Conservation (phyloP, 2,329 filamentous ascomycete species). For the Neoarthrinium moseri region DNA sequence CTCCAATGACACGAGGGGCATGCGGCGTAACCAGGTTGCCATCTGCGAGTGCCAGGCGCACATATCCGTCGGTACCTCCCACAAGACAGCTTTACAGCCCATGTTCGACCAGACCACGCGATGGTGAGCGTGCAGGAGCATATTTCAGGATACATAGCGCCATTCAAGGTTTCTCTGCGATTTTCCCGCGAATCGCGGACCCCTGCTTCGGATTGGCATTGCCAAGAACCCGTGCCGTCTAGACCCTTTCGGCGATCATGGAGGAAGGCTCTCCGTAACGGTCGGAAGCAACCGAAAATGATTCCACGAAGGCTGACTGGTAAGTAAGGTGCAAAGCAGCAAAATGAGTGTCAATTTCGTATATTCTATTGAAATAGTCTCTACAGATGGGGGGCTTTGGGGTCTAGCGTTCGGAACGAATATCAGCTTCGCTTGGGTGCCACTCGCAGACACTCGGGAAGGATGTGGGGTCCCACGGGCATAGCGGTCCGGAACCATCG, state of each 20-base stretch:
- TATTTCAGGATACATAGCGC: neutral
- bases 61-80: neutral
- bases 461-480: too few species aligned
- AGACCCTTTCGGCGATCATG: conserved; percentile 7
- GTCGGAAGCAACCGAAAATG: conserved; percentile 6
- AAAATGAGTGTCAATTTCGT: too few species aligned
- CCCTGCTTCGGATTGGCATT: conserved; percentile 2
- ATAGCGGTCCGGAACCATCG: too few species aligned
- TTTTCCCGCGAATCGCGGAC: conserved; percentile 12
- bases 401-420: too few species aligned
- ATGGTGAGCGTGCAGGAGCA: neutral
- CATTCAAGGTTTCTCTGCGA: neutral
- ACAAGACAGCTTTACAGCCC: neutral
- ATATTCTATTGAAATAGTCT: too few species aligned
- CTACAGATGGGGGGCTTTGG: too few species aligned
- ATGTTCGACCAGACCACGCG: neutral
- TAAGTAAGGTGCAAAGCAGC: too few species aligned
- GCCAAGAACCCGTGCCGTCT: conserved; percentile 4
- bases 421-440: too few species aligned
- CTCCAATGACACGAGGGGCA: conserved; percentile 4
- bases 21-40: too few species aligned
- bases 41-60: neutral
- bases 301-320: too few species aligned
- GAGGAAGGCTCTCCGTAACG: conserved; percentile 4
- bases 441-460: too few species aligned